phyloP scores from a whole-genome alignment of 1,284 basidiomycete genomes.

The Apiotrichum domesticum region DNA sequence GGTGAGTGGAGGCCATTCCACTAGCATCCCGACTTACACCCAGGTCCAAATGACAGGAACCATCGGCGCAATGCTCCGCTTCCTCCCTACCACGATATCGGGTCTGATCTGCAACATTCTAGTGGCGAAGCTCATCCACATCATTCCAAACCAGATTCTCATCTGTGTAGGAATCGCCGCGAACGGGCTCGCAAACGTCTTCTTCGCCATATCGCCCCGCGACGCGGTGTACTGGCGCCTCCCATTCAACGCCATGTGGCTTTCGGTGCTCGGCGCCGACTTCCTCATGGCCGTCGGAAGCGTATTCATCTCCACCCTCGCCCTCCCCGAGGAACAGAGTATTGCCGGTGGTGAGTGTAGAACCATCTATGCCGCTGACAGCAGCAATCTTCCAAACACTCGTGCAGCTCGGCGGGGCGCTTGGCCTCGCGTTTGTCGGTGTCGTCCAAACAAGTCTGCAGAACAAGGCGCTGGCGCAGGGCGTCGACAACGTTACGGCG shows the following conservation, averaged over 20 bases:
- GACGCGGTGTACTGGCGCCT: conserved; percentile 66
- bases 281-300: conserved; percentile 70
- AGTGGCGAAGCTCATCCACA: conserved; percentile 42
- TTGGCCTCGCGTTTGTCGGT: conserved; percentile 68
- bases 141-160: conserved; percentile 33
- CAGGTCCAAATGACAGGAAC: conserved; percentile 31
- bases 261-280: conserved; percentile 69
- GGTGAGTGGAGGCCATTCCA: not conserved
- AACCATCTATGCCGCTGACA: not conserved
- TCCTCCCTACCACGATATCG: conserved; percentile 68
- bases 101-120: conserved; percentile 60
- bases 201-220: conserved; percentile 66
- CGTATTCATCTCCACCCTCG: conserved; percentile 68
- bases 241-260: conserved; percentile 68
- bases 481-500: conserved; percentile 12
- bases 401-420: conserved; percentile 60
- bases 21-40: too few species aligned
- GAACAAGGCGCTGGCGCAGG: conserved; percentile 16
- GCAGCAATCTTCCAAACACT: conserved; percentile 52
- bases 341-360: conserved; percentile 65
- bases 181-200: conserved; percentile 55
- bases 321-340: conserved; percentile 66
- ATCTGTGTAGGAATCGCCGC: conserved; percentile 60
- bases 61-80: conserved; percentile 65
- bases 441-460: conserved; percentile 54